Evolutionary conservation across 768 basidiomycete species (phyloP).

Genomic region (Hericium erinaceus): DNA sequence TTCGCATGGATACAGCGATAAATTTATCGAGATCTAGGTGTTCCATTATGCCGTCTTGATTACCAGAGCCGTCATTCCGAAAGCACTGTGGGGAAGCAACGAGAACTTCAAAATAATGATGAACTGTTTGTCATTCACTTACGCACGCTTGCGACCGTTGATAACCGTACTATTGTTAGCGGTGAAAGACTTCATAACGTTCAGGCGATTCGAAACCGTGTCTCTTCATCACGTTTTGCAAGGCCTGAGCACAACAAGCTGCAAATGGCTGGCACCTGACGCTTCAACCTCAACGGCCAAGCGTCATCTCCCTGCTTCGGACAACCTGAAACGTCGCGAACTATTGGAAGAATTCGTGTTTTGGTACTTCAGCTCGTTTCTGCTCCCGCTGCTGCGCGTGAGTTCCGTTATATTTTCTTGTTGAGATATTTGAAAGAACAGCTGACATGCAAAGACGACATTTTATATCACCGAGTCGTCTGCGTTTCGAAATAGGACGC

Average conservation of each 20-base stretch:
- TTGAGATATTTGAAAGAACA: not conserved
- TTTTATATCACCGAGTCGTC: conserved; percentile 94
- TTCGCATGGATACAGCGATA: not conserved
- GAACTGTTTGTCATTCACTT: conserved; percentile 29
- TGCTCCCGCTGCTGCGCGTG: conserved; percentile 73
- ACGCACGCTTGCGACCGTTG: not conserved
- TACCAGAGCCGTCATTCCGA: conserved; percentile 64
- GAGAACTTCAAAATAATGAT: conserved; percentile 54
- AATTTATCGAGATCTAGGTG: conserved; percentile 36
- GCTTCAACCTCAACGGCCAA: conserved; percentile 28
- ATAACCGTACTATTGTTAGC: conserved; percentile 30
- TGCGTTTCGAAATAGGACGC: conserved; percentile 67
- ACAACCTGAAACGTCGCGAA: conserved; percentile 69
- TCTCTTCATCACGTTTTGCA: conserved; percentile 73
- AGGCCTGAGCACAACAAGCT: conserved; percentile 61
- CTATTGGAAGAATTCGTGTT: conserved; percentile 83
- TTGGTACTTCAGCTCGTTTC: conserved; percentile 86
- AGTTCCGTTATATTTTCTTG: conserved; percentile 10
- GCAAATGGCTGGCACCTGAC: conserved; percentile 65
- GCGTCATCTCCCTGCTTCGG: conserved; percentile 47
- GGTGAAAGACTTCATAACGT: conserved; percentile 61
- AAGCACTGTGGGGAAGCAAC: conserved; percentile 68
- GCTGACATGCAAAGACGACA: conserved; percentile 49
- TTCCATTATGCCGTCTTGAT: conserved; percentile 54
- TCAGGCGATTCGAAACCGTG: conserved; percentile 74